Evolutionary conservation across 805 yeast genomes (phyloP).

Genomic region (Candida ortonii): DNA sequence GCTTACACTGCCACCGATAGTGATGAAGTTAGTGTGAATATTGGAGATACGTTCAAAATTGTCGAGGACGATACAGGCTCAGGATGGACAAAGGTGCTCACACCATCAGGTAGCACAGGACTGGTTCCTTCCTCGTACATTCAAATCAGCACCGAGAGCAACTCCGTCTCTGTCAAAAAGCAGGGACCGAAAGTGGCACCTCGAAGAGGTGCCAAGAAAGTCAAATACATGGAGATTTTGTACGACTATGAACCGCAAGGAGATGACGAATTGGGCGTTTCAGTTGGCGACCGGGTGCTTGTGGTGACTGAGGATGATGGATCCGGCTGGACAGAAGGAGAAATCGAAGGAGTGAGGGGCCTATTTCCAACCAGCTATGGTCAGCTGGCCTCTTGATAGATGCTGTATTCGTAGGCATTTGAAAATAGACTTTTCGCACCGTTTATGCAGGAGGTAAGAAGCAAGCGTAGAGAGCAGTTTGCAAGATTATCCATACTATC

Average conservation of each 20-base stretch:
- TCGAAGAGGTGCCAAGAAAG: constrained; percentile 64
- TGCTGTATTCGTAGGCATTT: background rate
- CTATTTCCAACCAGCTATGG: constrained; percentile 80
- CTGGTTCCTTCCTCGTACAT: constrained; percentile 84
- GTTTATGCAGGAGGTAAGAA: constrained; percentile 88
- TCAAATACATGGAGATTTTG: constrained; percentile 62
- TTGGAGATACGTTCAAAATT: constrained; percentile 61
- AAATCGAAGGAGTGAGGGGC: constrained; percentile 61
- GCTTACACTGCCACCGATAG: constrained; percentile 64
- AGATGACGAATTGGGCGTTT: constrained; percentile 71
- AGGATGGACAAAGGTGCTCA: constrained; percentile 82
- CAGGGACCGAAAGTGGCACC: constrained; percentile 77
- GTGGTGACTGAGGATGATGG: constrained; percentile 72
- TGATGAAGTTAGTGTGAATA: constrained; percentile 65
- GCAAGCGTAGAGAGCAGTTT: constrained; percentile 71
- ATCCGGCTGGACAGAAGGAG: constrained; percentile 95
- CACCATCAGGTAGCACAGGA: constrained; percentile 52
- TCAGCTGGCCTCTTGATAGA: constrained; percentile 23
- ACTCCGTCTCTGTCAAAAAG: constrained; percentile 31
- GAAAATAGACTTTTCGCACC: background rate
- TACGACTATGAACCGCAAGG: constrained; percentile 78
- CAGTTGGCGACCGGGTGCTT: constrained; percentile 69
- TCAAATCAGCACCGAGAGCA: constrained; percentile 35
- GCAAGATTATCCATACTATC: constrained; percentile 62
- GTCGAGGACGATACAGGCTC: constrained; percentile 77